Evolutionary conservation across 805 yeast species (phyloP).

Genomic region (Saccharomycopsis oosterbeekiorum): DNA sequence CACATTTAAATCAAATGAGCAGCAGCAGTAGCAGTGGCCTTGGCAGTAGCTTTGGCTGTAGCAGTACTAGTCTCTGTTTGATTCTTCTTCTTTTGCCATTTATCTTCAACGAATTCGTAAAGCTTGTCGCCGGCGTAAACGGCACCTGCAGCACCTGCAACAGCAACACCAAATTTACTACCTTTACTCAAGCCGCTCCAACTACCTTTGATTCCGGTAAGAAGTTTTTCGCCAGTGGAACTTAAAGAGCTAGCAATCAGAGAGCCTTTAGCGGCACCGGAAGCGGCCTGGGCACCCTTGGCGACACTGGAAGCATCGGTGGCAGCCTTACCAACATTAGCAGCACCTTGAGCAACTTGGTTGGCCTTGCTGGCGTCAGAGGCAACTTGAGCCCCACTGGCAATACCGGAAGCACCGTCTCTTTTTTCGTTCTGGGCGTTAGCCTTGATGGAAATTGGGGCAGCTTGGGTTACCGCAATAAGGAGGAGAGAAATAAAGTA

Average conservation of each 20-base stretch:
- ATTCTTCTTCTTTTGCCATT: not conserved
- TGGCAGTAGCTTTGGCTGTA: not conserved
- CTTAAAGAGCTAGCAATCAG: not conserved
- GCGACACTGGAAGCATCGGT: not conserved
- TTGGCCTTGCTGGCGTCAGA: too few species aligned
- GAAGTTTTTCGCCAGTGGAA: not conserved
- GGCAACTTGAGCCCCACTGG: not conserved
- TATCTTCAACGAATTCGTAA: not conserved
- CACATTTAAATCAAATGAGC: not conserved
- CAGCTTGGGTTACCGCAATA: not conserved
- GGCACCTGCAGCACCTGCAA: slow-evolving; percentile 8
- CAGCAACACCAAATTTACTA: slow-evolving; percentile 8
- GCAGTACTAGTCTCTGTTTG: not conserved
- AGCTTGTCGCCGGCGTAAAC: slow-evolving; percentile 1
- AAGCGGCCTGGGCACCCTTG: not conserved
- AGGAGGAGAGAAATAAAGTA: not conserved
- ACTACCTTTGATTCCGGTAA: not conserved
- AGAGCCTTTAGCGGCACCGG: not conserved
- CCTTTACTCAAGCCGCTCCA: slow-evolving; percentile 2
- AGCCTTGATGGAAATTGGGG: not conserved
- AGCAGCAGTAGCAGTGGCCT: not conserved
- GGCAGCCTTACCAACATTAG: not conserved
- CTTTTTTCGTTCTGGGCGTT: not conserved
- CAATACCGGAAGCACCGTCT: not conserved
- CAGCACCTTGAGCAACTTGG: not conserved